Evolutionary conservation across 2,329 filamentous ascomycete genomes (phyloP), one percentile per base, ranked within the genome.

Genomic region (Colletotrichum eleusines): DNA sequence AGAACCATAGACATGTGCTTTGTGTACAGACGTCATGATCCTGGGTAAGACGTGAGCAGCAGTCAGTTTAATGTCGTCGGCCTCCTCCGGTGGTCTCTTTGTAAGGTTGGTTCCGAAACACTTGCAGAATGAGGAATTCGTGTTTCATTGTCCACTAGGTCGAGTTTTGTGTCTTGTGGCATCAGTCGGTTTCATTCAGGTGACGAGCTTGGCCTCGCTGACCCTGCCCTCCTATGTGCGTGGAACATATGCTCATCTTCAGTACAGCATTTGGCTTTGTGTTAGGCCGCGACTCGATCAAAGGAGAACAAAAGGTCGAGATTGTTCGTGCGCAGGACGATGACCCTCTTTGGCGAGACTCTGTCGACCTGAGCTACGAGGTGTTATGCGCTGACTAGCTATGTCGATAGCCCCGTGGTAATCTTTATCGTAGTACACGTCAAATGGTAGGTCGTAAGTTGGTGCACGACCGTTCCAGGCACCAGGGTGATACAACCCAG

Each of bases 11-110:
- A 18, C n/a, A 9, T 23, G 50, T 40, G 1, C 18, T 38, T 31
- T 54, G 40, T 8, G 26, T 28, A 14, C n/a, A 59, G 18, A 58
- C 51, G 40, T 72, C 59, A 14, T 66, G 58, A 6, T 73, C 75
- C 23, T 57, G 38, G 23, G 72, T 69, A 33, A 69, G 53, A 31
- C 63, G 58, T 48, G 66, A 42, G 68, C 63, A 57, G 68, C 63
- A 51, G 57, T 71, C 33, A 46, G 65, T 40, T 42, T 65, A 44
- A 69, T 68, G 50, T 65, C 51, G 38, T 59, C 46, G 40, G 66
- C 57, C 48, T 55, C 31, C 28, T 46, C n/a, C 14, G 16, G 23
- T 33, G 20, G 23, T 28, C 20, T 33, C n/a, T 38, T 38, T 35
- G 40, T 14, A 51, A n/a, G 14, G 2, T 40, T 44, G 26, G 35